Percentiles rank a stretch among this genome's conserved stretches.
Conservation (phyloP, 768 basidiomycete species). For the Boletus subparvulus region DNA sequence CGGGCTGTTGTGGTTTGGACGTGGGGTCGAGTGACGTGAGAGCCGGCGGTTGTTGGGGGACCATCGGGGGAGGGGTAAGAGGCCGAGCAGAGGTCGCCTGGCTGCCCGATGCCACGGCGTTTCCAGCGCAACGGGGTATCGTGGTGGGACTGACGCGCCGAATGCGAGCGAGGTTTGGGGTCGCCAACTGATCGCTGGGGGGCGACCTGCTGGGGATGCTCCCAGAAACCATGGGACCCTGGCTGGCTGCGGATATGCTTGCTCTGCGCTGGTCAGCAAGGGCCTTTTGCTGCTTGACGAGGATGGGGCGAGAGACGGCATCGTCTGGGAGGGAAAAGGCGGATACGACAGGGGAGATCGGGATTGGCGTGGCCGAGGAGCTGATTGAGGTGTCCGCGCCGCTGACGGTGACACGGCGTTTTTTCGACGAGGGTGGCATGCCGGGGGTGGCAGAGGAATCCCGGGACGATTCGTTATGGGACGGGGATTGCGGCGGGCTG, state of each 20-base stretch:
- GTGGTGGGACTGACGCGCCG: conserved; percentile 42
- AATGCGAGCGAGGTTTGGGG: conserved; percentile 30
- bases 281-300: conserved; percentile 69
- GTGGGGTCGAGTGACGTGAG: conserved; percentile 20
- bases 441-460: conserved; percentile 39
- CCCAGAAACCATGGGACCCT: conserved; percentile 18
- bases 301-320: conserved; percentile 52
- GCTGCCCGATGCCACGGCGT: conserved; percentile 23
- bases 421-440: conserved; percentile 50
- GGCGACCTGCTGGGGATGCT: conserved; percentile 28
- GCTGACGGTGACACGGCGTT: conserved; percentile 69
- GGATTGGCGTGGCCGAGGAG: conserved; percentile 50
- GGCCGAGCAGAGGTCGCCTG: conserved; percentile 26
- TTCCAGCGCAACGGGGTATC: conserved; percentile 28
- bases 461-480: conserved; percentile 11
- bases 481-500: conserved; percentile 29
- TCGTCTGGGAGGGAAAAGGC: conserved; percentile 61
- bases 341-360: conserved; percentile 68
- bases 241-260: conserved; percentile 44
- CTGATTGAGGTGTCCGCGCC: conserved; percentile 30
- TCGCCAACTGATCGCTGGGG: conserved; percentile 24
- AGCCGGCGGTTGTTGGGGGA: conserved; percentile 22
- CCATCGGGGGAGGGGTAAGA: conserved; percentile 26
- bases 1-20: conserved; percentile 24
- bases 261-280: conserved; percentile 69